These are phyloP conservation scores for Amanita thiersii DNA, from an alignment of 768 basidiomycete species.

Conservation along the genomic window DNA sequence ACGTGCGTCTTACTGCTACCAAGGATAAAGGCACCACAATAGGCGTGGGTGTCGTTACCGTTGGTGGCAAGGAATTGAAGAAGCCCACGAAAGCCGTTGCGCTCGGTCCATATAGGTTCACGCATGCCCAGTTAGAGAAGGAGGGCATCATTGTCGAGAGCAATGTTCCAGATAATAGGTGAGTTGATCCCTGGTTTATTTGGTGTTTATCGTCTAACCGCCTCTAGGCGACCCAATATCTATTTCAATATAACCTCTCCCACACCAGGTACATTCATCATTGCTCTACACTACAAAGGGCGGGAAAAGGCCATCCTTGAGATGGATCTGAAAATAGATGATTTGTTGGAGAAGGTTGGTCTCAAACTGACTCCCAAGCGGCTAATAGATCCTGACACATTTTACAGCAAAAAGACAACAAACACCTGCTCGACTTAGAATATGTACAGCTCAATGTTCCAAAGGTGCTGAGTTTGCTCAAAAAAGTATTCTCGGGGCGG, in stretches of 20 bases:
- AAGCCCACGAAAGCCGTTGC: conserved; percentile 80
- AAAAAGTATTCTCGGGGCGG: conserved; percentile 90
- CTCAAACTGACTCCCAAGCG: not conserved
- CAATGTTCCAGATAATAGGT: conserved; percentile 98
- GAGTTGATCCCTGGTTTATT: conserved; percentile 16
- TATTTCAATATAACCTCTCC: conserved; percentile 99
- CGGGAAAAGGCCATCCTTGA: conserved; percentile 98
- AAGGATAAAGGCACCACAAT: conserved; percentile 85
- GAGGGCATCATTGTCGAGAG: conserved; percentile 99
- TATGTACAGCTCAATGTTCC: conserved; percentile 97
- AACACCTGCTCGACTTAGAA: conserved; percentile 91
- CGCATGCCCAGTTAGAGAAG: conserved; percentile 96
- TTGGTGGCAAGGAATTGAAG: conserved; percentile 91
- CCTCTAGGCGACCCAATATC: conserved; percentile 82
- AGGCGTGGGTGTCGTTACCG: conserved; percentile 90
- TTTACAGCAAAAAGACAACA: conserved; percentile 95
- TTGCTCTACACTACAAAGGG: conserved; percentile 97
- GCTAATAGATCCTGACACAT: conserved; percentile 7
- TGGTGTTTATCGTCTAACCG: not conserved
- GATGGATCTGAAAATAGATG: conserved; percentile 99
- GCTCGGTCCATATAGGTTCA: conserved; percentile 94
- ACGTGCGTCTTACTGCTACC: conserved; percentile 83
- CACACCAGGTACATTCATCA: conserved; percentile 96
- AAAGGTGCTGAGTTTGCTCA: conserved; percentile 85
- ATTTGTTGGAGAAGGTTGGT: conserved; percentile 89